These are phyloP conservation scores for Agaricus blazei DNA, from an alignment of 768 basidiomycete genomes.

Conservation along the genomic window DNA sequence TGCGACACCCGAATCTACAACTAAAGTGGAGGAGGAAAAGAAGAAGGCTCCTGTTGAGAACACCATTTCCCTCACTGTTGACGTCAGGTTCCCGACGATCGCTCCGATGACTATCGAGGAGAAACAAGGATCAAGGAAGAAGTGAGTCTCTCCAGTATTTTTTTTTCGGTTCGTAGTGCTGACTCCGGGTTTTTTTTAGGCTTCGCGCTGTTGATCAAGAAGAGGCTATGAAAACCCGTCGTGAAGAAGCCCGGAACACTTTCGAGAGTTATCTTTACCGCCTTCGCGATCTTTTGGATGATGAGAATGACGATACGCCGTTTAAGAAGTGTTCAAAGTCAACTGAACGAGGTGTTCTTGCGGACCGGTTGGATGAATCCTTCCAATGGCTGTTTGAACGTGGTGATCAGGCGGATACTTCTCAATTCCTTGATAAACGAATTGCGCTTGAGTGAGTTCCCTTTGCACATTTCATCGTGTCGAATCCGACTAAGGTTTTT, in stretches of 20 bases:
- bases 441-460: constrained; percentile 75
- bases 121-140: constrained; percentile 67
- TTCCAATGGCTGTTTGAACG: constrained; percentile 81
- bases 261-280: constrained; percentile 94
- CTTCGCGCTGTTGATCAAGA: constrained; percentile 73
- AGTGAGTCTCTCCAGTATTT: constrained; percentile 40
- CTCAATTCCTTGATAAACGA: constrained; percentile 69
- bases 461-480: background rate
- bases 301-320: constrained; percentile 59
- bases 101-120: constrained; percentile 73
- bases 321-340: constrained; percentile 83
- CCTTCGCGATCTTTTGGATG: constrained; percentile 74
- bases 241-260: constrained; percentile 86
- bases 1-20: constrained; percentile 32
- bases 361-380: constrained; percentile 64
- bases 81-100: constrained; percentile 57
- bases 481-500: background rate
- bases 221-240: constrained; percentile 69
- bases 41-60: constrained; percentile 42
- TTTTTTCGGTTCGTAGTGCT: background rate
- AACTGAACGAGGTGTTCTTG: constrained; percentile 63
- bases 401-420: constrained; percentile 78
- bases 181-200: constrained; percentile 31
- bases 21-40: constrained; percentile 33
- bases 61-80: constrained; percentile 64